Percentiles rank a stretch among this genome's conserved stretches.
Conservation (phyloP, 495 filamentous ascomycete genomes). For the Collariella sp. region DNA sequence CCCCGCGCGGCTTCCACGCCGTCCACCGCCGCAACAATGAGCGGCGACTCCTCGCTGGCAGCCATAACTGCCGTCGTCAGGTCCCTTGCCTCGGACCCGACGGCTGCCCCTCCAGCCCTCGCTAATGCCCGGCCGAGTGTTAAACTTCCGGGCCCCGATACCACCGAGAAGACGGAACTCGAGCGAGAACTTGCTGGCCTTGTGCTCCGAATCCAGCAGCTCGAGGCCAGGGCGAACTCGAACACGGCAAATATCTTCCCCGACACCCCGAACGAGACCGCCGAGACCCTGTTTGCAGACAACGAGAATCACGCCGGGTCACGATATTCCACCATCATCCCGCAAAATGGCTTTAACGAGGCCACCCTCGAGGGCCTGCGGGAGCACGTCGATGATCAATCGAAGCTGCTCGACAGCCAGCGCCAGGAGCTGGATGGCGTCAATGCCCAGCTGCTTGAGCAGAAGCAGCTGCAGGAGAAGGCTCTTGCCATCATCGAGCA, state of each 20-base stretch:
- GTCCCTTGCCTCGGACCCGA: conserved; percentile 47
- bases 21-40: conserved; percentile 35
- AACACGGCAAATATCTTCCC: conserved; percentile 49
- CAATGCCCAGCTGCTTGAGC: conserved; percentile 56
- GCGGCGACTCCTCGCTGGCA: conserved; percentile 52
- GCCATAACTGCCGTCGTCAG: conserved; percentile 56
- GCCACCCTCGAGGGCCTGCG: conserved; percentile 56
- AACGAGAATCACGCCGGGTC: conserved; percentile 20
- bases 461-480: conserved; percentile 56
- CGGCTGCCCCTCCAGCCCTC: conserved; percentile 20
- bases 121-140: conserved; percentile 33
- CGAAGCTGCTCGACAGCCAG: conserved; percentile 65
- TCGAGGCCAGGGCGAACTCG: conserved; percentile 57
- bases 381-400: conserved; percentile 71
- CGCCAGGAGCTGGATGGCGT: conserved; percentile 62
- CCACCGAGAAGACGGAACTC: conserved; percentile 55
- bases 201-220: conserved; percentile 54
- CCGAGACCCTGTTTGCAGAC: conserved; percentile 46
- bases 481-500: conserved; percentile 48
- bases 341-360: conserved; percentile 49
- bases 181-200: conserved; percentile 65
- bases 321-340: conserved; percentile 19
- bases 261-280: conserved; percentile 53
- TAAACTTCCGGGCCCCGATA: conserved; percentile 56
- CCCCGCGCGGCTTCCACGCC: conserved; percentile 13